phyloP scores from a whole-genome alignment of 2,329 filamentous ascomycete genomes.

The Penicillium sp. region DNA sequence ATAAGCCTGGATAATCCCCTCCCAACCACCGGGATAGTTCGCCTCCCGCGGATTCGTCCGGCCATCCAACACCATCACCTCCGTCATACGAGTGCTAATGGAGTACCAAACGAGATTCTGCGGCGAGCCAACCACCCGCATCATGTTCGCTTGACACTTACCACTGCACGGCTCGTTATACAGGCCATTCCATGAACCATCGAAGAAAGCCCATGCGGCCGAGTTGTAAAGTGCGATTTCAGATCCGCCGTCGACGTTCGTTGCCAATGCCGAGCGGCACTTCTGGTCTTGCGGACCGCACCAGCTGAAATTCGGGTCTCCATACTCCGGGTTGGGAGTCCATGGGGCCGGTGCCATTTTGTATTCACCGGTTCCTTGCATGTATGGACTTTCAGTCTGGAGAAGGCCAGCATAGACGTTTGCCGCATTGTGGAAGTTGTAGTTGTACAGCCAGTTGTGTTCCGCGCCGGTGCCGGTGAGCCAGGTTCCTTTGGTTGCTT shows the following conservation, averaged over 20 bases:
- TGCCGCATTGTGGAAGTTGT: slow-evolving; percentile 41
- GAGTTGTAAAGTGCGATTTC: slow-evolving; percentile 31
- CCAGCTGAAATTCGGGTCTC: slow-evolving; percentile 32
- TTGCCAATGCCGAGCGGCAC: slow-evolving; percentile 28
- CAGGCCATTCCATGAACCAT: slow-evolving; percentile 24
- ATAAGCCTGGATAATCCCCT: slow-evolving; percentile 28
- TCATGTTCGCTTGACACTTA: slow-evolving; percentile 30
- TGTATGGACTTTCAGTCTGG: slow-evolving; percentile 34
- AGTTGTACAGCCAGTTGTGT: slow-evolving; percentile 46
- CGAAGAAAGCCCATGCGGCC: slow-evolving; percentile 34
- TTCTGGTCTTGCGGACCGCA: slow-evolving; percentile 24
- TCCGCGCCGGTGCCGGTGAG: slow-evolving; percentile 45
- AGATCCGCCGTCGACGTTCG: slow-evolving; percentile 29
- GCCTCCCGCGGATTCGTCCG: slow-evolving; percentile 21
- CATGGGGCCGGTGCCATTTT: slow-evolving; percentile 28
- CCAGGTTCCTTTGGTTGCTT: slow-evolving; percentile 42
- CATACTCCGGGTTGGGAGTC: slow-evolving; percentile 18
- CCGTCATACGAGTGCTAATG: slow-evolving; percentile 26
- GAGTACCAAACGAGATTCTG: slow-evolving; percentile 31
- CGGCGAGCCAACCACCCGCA: slow-evolving; percentile 26
- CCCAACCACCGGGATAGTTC: slow-evolving; percentile 30
- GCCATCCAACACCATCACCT: slow-evolving; percentile 30
- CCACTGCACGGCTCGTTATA: slow-evolving; percentile 30
- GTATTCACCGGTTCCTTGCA: slow-evolving; percentile 28
- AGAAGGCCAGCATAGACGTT: slow-evolving; percentile 40